Conservation (phyloP, 371 early-diverging fungal species). For the Mortierella sp. region DNA sequence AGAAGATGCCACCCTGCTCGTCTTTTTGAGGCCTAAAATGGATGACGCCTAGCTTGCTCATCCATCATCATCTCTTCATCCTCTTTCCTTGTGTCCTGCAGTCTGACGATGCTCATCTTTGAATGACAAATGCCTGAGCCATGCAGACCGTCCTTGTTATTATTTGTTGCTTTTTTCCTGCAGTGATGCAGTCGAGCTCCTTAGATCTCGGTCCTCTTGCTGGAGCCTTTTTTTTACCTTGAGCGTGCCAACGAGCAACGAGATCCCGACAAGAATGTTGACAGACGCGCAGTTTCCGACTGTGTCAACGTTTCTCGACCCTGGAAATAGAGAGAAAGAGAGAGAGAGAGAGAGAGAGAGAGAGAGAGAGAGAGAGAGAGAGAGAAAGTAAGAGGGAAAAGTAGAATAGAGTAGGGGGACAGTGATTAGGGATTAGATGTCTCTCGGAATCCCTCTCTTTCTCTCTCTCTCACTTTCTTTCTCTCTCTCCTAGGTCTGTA, state of each 20-base stretch:
- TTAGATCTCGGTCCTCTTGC: too few relatives aligned
- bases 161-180: too few relatives aligned
- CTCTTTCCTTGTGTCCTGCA: background rate
- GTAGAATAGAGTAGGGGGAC: too few relatives aligned
- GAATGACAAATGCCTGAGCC: background rate
- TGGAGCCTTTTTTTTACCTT: slow-evolving; percentile 50
- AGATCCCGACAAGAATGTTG: slow-evolving; percentile 70
- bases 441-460: too few relatives aligned
- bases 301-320: slow-evolving; percentile 51
- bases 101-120: background rate
- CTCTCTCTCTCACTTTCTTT: too few relatives aligned
- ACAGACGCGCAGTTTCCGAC: slow-evolving; percentile 55
- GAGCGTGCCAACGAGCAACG: slow-evolving; percentile 65
- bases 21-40: too few relatives aligned
- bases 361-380: background rate
- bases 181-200: background rate
- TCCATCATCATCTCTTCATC: background rate
- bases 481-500: too few relatives aligned
- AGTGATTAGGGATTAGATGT: too few relatives aligned
- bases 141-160: background rate
- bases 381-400: slow-evolving; percentile 1
- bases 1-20: too few relatives aligned
- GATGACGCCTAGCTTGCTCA: too few relatives aligned
- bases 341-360: background rate
- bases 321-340: slow-evolving; percentile 3